Base-by-base conservation (phyloP, 306 rosid species). In the Rosa rugosa region DNA sequence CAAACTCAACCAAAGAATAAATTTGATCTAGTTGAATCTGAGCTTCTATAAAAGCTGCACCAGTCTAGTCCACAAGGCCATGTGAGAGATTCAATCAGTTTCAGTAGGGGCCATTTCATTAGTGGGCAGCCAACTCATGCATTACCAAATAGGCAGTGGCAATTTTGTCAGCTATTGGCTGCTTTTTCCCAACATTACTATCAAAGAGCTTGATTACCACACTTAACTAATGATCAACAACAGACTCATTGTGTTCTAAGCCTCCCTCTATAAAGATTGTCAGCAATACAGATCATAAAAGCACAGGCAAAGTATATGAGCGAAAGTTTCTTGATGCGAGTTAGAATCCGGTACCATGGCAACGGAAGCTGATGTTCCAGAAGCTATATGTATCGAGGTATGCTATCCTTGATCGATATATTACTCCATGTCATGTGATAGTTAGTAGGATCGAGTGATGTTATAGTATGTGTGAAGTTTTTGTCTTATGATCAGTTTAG, bases 51-150 rank as follows among this genome's bases (percentile, higher is more conserved):
- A 84, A 84, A 86, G 82, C 53, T 66, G 51, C 42, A 79, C n/a
- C 23, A 80, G 34, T 73, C 22, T 16, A 69, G 34, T 70, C 47
- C 69, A 56, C 45, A 57, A 44, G 73, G 69, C 72, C 84, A 87
- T 82, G 89, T 77, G 90, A 73, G 90, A 62, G 76, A 87, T 84
- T 41, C 57, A 60, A 51, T 9, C 31, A 13, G 87, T 64, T 66
- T 66, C 20, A 63, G 44, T 18, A 40, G 71, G 91, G 97, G 56
- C 93, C 93, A 80, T 54, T 78, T 77, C 79, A 59, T 40, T 64
- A 78, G 87, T 86, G 89, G 80, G 82, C 90, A 86, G 81, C 85
- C 93, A 87, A 76, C 93, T 84, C 88, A 86, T 44, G 72, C 41
- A 42, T 77, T 67, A 73, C 57, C 82, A 75, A 46, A 83, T 56